Evolutionary conservation across 345 rosid genomes (phyloP).

Genomic region (Salix purpurea): DNA sequence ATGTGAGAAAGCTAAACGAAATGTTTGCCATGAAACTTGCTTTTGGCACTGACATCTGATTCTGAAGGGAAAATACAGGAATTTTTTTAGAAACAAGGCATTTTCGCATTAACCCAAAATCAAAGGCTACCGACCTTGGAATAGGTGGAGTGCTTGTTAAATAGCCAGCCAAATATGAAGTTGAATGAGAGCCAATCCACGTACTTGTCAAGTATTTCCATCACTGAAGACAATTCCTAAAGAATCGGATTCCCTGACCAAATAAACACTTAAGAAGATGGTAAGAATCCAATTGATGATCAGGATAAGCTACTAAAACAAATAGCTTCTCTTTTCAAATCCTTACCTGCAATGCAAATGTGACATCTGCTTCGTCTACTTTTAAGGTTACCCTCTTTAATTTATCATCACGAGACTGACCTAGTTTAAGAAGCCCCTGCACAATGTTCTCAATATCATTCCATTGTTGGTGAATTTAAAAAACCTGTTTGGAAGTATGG

Average conservation of each 20-base stretch:
- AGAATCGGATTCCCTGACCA: conserved; percentile 80
- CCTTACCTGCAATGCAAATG: background rate
- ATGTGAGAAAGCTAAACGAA: background rate
- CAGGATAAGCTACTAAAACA: background rate
- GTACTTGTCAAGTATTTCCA: background rate
- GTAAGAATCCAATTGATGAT: background rate
- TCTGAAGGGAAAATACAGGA: background rate
- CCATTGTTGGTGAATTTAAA: background rate
- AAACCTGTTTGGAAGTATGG: too few species aligned
- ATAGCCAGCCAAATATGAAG: background rate
- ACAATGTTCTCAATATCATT: background rate
- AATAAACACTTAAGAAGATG: background rate
- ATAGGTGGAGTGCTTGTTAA: background rate
- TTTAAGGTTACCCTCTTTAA: conserved; percentile 61
- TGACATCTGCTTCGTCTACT: conserved; percentile 69
- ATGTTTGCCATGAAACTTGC: background rate
- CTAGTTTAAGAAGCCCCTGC: conserved; percentile 77
- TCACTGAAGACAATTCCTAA: conserved; percentile 71
- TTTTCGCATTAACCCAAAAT: background rate
- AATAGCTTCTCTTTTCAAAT: conserved; percentile 33
- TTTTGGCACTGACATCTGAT: background rate
- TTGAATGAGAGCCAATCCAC: background rate
- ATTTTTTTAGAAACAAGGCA: background rate
- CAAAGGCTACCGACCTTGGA: background rate
- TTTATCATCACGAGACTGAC: conserved; percentile 67